phyloP scores from a whole-genome alignment of 768 basidiomycete species.

The Mycena indigotica region DNA sequence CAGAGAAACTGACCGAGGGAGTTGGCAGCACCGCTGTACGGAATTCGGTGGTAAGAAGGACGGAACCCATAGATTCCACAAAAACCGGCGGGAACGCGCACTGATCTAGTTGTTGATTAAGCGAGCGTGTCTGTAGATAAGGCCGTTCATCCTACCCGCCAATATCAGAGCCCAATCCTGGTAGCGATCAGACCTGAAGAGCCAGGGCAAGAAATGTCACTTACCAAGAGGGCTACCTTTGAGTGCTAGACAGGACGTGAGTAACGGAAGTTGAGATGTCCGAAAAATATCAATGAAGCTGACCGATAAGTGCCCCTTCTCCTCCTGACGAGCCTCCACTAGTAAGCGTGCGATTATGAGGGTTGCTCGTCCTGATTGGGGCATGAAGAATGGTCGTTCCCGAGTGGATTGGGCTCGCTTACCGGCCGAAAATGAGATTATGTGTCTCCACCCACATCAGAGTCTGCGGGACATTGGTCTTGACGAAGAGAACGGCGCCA shows the following conservation, averaged over 20 bases:
- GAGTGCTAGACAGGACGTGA: slow-evolving; percentile 34
- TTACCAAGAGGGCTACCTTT: slow-evolving; percentile 47
- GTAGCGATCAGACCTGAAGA: slow-evolving; percentile 23
- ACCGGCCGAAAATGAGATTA: slow-evolving; percentile 76
- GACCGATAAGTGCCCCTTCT: slow-evolving; percentile 75
- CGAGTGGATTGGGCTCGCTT: background rate
- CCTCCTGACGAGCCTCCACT: slow-evolving; percentile 85
- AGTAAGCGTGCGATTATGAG: slow-evolving; percentile 70
- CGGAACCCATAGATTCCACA: slow-evolving; percentile 73
- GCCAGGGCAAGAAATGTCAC: slow-evolving; percentile 1
- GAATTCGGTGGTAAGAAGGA: slow-evolving; percentile 69
- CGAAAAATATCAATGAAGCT: slow-evolving; percentile 24
- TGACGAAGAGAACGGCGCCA: slow-evolving; percentile 73
- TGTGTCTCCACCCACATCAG: slow-evolving; percentile 73
- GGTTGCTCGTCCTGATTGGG: slow-evolving; percentile 58
- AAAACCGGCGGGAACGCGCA: slow-evolving; percentile 70
- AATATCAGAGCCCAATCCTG: slow-evolving; percentile 76
- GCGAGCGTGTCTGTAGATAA: background rate
- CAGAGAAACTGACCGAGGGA: background rate
- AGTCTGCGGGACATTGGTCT: slow-evolving; percentile 71
- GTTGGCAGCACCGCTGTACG: slow-evolving; percentile 56
- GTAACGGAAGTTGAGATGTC: background rate
- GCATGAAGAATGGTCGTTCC: too few relatives aligned
- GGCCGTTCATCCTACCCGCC: slow-evolving; percentile 54
- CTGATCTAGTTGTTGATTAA: slow-evolving; percentile 49